Base-by-base conservation (phyloP, 2,329 filamentous ascomycete genomes). In the Stagonosporopsis rhizophila region DNA sequence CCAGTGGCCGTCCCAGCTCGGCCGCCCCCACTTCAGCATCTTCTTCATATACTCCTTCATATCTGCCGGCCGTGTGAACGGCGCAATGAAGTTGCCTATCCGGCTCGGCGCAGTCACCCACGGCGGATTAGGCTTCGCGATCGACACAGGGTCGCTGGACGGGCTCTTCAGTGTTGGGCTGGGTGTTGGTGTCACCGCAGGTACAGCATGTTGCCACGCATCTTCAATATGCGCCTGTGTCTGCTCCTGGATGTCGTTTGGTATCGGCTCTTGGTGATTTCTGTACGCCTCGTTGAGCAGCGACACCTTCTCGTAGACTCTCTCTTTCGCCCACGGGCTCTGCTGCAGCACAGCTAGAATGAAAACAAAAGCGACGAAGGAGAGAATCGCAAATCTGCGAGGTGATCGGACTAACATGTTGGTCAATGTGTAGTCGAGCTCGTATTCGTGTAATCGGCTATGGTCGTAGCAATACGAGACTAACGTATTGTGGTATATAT, bases 1-100 rank as follows among this genome's bases (percentile, higher is more conserved):
- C 76, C 77, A 80, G 60, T 81, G 79, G 11, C 68, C 73, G 39
- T 69, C 57, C 63, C 70, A 73, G 42, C 52, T 70, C 23, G 73
- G 75, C 23, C 78, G 72, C 38, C 66, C 67, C 79, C 79, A 81
- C 6, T 77, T 66, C 19, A 80, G 68, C 66, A 80, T 75, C 40
- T 75, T 72, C 58, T 76, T 67, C 62, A 81, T 72, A 47, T 78
- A 77, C 56, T 68, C 68, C 52, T 70, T 72, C 56, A 70, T 58
- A 49, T 73, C 62, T 20, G 64, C 55, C 4, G 68, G 67, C 25
- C 47, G 54, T 6, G 61, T 51, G 15, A 60, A 59, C 9, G 64
- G 42, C 17, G 65, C 57, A 15, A 66, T 62, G 15, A 66, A 56
- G 6, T 49, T 42, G 20, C 32, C 63, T 14, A 59, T 60, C 17